Percentiles rank a stretch among this genome's conserved stretches.
Conservation (phyloP, 2,329 filamentous ascomycete genomes). For the Aspergillus sp. region DNA sequence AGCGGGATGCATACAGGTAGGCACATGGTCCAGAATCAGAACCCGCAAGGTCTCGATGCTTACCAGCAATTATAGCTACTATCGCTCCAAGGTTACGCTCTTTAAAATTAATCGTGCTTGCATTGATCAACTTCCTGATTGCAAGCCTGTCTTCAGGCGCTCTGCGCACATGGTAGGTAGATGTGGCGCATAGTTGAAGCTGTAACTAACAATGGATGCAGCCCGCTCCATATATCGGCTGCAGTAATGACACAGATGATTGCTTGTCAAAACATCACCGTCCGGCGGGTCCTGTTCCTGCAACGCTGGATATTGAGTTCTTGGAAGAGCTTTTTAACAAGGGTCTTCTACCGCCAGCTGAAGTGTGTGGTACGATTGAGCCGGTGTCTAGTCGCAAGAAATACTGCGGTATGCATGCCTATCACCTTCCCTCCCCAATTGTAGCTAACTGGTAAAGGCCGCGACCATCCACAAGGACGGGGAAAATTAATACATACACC, state of each 20-base stretch:
- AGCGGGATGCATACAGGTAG: neutral
- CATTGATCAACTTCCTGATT: constrained; percentile 7
- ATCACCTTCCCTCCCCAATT: neutral
- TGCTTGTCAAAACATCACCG: constrained; percentile 6
- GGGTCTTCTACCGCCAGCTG: neutral
- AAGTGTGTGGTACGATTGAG: constrained; percentile 11
- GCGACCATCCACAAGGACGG: constrained; percentile 11
- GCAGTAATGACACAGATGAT: neutral
- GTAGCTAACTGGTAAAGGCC: constrained; percentile 3
- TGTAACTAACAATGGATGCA: neutral
- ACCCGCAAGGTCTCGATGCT: neutral
- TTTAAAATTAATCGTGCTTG: constrained; percentile 2
- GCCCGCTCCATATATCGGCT: constrained; percentile 7
- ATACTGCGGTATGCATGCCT: neutral
- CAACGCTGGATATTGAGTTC: constrained; percentile 3
- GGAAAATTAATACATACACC: neutral
- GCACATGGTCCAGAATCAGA: neutral
- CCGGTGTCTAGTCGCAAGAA: neutral
- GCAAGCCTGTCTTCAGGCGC: constrained; percentile 10
- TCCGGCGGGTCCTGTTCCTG: neutral
- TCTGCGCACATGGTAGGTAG: neutral
- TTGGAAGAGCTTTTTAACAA: constrained; percentile 13
- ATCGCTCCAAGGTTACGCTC: constrained; percentile 4
- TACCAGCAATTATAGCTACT: constrained; percentile 7
- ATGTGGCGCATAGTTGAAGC: neutral